Evolutionary conservation across 805 yeast genomes (phyloP).

Genomic region (Candida ficus): DNA sequence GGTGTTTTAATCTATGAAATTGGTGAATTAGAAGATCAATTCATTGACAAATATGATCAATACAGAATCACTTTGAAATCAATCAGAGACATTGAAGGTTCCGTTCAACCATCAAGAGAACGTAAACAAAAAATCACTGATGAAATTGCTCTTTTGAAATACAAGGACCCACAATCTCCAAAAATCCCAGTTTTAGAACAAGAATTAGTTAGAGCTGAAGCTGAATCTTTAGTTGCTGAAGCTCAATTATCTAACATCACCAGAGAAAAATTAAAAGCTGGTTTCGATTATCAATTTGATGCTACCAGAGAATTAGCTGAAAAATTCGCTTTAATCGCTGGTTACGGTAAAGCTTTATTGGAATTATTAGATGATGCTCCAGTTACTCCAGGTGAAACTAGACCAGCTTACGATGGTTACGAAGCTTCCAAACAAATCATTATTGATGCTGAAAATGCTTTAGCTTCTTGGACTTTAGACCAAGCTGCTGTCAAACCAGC

Average conservation of each 20-base stretch:
- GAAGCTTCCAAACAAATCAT: slow-evolving; percentile 98
- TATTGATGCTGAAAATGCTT: slow-evolving; percentile 92
- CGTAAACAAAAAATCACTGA: slow-evolving; percentile 97
- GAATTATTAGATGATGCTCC: slow-evolving; percentile 96
- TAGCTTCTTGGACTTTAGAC: slow-evolving; percentile 96
- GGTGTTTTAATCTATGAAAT: slow-evolving; percentile 94
- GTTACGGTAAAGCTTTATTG: slow-evolving; percentile 95
- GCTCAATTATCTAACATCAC: slow-evolving; percentile 98
- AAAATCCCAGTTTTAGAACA: slow-evolving; percentile 94
- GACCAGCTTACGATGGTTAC: slow-evolving; percentile 97
- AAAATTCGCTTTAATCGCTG: slow-evolving; percentile 95
- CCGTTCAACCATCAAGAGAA: slow-evolving; percentile 97
- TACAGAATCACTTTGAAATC: slow-evolving; percentile 94
- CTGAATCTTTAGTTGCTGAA: slow-evolving; percentile 97
- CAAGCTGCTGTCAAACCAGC: slow-evolving; percentile 93
- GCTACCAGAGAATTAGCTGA: slow-evolving; percentile 92
- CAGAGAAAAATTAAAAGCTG: slow-evolving; percentile 96
- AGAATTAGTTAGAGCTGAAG: slow-evolving; percentile 98
- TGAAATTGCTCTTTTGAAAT: slow-evolving; percentile 95
- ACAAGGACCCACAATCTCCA: slow-evolving; percentile 97
- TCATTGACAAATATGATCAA: slow-evolving; percentile 96
- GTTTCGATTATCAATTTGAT: slow-evolving; percentile 95
- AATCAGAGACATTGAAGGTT: slow-evolving; percentile 92
- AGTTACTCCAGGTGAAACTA: slow-evolving; percentile 98
- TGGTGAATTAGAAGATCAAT: slow-evolving; percentile 97